Percentiles rank a stretch among this genome's conserved stretches.
Evolutionary conservation across 164 flowering plant species (phyloP).

Genomic region (Santalum album): DNA sequence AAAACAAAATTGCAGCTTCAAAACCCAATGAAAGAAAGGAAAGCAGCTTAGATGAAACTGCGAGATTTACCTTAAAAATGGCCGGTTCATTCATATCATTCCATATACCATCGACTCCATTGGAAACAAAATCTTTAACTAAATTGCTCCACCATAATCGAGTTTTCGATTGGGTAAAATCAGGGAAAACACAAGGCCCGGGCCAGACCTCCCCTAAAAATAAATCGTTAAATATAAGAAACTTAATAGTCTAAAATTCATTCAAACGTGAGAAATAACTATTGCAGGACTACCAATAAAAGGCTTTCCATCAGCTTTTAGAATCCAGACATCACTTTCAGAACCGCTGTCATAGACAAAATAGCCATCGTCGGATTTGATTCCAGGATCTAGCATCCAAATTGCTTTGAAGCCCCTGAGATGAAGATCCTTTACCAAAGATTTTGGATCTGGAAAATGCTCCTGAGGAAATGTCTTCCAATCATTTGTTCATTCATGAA

Average conservation of each 20-base stretch:
- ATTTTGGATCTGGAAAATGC: constrained; percentile 63
- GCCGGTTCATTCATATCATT: constrained; percentile 99
- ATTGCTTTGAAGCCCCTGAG: constrained; percentile 78
- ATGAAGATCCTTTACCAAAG: constrained; percentile 63
- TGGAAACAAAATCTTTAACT: constrained; percentile 69
- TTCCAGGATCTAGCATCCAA: constrained; percentile 99
- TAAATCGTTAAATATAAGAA: neutral
- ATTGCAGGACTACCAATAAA: constrained; percentile 42
- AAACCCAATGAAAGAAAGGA: neutral
- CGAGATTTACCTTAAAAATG: constrained; percentile 57
- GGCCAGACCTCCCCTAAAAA: constrained; percentile 91
- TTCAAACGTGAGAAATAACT: constrained; percentile 6
- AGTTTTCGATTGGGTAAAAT: constrained; percentile 65
- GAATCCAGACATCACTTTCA: constrained; percentile 62
- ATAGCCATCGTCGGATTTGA: constrained; percentile 74
- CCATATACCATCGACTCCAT: constrained; percentile 99
- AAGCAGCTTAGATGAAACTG: constrained; percentile 5
- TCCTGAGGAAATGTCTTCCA: constrained; percentile 35
- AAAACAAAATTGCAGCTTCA: constrained; percentile 9
- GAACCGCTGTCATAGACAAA: constrained; percentile 83
- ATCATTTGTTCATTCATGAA: neutral
- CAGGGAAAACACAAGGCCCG: constrained; percentile 95
- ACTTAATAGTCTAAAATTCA: neutral
- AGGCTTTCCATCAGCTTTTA: constrained; percentile 64
- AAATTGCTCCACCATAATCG: constrained; percentile 92